Evolutionary conservation across 192 early-diverging fungal genomes (phyloP).

Genomic region (Gonapodya prolifera): DNA sequence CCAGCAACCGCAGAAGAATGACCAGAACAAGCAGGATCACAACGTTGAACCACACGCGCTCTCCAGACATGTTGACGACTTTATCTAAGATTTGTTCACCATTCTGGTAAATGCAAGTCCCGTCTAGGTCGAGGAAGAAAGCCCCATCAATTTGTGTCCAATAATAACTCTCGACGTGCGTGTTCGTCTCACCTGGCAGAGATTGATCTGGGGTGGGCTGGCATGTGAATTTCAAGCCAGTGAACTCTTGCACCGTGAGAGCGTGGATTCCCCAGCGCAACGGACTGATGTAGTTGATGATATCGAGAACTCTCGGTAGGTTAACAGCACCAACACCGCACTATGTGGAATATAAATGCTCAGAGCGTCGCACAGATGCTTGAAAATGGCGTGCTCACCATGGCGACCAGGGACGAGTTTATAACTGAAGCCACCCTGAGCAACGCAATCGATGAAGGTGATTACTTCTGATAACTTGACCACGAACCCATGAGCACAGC

Average conservation of each 20-base stretch:
- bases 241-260: background rate
- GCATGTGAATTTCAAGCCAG: background rate
- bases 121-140: no score
- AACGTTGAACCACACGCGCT: background rate
- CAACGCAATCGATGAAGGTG: background rate
- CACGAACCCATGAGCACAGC: background rate
- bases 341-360: background rate
- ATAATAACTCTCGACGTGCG: background rate
- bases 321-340: background rate
- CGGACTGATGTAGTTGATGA: background rate
- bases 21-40: background rate
- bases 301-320: background rate
- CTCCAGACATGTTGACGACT: background rate
- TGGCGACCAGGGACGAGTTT: background rate
- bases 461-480: background rate
- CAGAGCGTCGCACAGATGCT: background rate
- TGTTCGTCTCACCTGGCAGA: background rate
- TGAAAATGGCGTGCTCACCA: background rate
- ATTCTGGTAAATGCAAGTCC: background rate
- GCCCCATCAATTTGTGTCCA: background rate
- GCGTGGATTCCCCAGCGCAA: constrained; percentile 4
- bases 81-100: background rate
- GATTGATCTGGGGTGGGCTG: background rate
- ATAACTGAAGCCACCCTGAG: background rate
- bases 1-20: background rate